A percentile compares a stretch with the other conserved stretches of the same genome.
phyloP scores from a whole-genome alignment of 768 basidiomycete species.

The Terana coerulea region DNA sequence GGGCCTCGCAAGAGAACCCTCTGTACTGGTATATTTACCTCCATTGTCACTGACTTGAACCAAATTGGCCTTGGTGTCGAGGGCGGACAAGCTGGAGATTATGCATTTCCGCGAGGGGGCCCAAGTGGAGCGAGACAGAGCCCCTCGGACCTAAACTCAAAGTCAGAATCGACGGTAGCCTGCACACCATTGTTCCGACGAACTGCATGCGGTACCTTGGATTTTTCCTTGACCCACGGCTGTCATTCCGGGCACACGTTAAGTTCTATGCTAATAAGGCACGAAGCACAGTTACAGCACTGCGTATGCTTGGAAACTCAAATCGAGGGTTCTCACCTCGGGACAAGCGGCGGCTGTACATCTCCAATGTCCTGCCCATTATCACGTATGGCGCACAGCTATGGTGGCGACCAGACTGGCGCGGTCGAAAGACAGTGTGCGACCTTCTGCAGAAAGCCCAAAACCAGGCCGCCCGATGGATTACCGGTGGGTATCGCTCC shows the following conservation, averaged over 20 bases:
- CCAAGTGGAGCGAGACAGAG: neutral
- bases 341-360: constrained; percentile 15
- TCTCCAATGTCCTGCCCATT: constrained; percentile 15
- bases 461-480: constrained; percentile 16
- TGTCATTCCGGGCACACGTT: constrained; percentile 11
- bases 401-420: constrained; percentile 17
- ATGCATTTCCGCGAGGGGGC: constrained; percentile 13
- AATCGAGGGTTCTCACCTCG: constrained; percentile 11
- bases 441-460: constrained; percentile 13
- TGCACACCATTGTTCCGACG: constrained; percentile 4
- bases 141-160: neutral
- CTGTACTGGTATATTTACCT: neutral
- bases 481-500: constrained; percentile 16
- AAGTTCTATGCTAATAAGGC: constrained; percentile 13
- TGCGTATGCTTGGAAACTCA: constrained; percentile 18
- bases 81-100: constrained; percentile 13
- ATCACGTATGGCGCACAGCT: constrained; percentile 18
- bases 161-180: constrained; percentile 10
- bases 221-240: constrained; percentile 15
- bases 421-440: constrained; percentile 10
- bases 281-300: constrained; percentile 5
- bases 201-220: constrained; percentile 13
- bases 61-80: constrained; percentile 12
- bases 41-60: neutral
- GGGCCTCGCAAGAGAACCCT: too few species aligned